Conservation (phyloP, 108 stramenopile species). For the Pinguiococcus pyrenoidosus region DNA sequence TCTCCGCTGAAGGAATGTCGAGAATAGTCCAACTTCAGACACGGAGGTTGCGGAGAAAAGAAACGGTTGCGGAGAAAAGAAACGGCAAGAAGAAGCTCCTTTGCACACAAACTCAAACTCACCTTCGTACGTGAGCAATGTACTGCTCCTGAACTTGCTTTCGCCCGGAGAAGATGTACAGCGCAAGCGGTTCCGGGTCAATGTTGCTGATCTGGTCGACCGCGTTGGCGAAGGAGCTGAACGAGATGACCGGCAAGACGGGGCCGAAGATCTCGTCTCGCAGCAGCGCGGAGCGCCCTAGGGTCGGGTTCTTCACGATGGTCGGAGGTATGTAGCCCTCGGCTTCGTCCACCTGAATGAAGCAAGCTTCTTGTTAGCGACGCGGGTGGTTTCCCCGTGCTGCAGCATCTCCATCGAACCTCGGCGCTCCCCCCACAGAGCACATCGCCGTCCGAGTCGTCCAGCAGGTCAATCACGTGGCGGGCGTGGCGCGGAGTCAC, state of each 20-base stretch:
- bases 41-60: no score
- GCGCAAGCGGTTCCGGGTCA: conserved; percentile 32
- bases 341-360: conserved; percentile 4
- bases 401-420: no score
- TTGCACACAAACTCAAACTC: conserved; percentile 7
- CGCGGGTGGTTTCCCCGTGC: no score
- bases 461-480: conserved; percentile 4
- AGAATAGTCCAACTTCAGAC: no score
- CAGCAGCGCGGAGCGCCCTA: not conserved
- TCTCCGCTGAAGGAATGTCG: conserved; percentile 13
- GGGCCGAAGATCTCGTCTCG: conserved; percentile 36
- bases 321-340: no score
- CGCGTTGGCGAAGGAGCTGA: conserved; percentile 6
- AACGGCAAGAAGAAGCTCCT: no score
- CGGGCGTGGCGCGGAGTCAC: conserved; percentile 4
- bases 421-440: conserved; percentile 6
- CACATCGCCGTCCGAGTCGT: conserved; percentile 2
- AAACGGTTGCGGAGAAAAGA: no score
- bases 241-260: conserved; percentile 10
- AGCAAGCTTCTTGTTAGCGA: conserved; percentile 5
- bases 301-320: no score
- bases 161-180: conserved; percentile 26
- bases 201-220: conserved; percentile 11
- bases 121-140: not conserved
- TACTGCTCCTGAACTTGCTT: no score